phyloP scores from a whole-genome alignment of 2,329 filamentous ascomycete species.

The Alternaria sp. region DNA sequence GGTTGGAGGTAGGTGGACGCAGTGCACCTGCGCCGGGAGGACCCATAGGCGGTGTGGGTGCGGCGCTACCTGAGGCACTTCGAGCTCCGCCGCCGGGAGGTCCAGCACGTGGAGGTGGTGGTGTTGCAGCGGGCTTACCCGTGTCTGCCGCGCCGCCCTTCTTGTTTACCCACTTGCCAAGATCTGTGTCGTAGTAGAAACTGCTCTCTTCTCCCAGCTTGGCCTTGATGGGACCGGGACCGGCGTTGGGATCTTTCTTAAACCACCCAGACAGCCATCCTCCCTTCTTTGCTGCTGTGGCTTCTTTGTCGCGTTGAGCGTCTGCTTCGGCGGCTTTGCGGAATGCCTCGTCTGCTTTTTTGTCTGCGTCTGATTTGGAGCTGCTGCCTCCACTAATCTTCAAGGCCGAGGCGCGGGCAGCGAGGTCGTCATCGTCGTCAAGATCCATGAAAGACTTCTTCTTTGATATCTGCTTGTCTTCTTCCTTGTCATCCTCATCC shows the following conservation, averaged over 20 bases:
- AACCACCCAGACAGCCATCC: conserved; percentile 92
- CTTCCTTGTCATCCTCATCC: conserved; percentile 56
- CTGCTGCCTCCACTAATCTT: conserved; percentile 38
- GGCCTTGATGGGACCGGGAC: conserved; percentile 77
- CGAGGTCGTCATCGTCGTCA: conserved; percentile 74
- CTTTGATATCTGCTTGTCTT: conserved; percentile 54
- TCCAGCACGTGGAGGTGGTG: conserved; percentile 76
- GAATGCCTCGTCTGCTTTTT: conserved; percentile 84
- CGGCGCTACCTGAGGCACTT: conserved; percentile 58
- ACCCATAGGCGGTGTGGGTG: conserved; percentile 22
- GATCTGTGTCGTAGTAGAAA: conserved; percentile 93
- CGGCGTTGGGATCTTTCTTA: conserved; percentile 70
- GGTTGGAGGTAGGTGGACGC: conserved; percentile 25
- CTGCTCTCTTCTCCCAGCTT: conserved; percentile 93
- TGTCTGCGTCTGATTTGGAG: conserved; percentile 59
- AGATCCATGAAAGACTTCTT: conserved; percentile 84
- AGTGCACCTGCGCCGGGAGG: conserved; percentile 21
- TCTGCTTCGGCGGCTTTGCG: conserved; percentile 78
- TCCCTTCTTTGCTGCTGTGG: conserved; percentile 59
- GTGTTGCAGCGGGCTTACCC: conserved; percentile 64
- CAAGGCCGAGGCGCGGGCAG: conserved; percentile 58
- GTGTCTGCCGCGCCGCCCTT: conserved; percentile 72
- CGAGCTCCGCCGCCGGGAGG: conserved; percentile 44
- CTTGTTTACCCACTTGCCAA: conserved; percentile 98
- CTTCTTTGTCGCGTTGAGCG: conserved; percentile 63